Evolutionary conservation across 1,284 basidiomycete species (phyloP).

Genomic region (Ustilago xerochloae): DNA sequence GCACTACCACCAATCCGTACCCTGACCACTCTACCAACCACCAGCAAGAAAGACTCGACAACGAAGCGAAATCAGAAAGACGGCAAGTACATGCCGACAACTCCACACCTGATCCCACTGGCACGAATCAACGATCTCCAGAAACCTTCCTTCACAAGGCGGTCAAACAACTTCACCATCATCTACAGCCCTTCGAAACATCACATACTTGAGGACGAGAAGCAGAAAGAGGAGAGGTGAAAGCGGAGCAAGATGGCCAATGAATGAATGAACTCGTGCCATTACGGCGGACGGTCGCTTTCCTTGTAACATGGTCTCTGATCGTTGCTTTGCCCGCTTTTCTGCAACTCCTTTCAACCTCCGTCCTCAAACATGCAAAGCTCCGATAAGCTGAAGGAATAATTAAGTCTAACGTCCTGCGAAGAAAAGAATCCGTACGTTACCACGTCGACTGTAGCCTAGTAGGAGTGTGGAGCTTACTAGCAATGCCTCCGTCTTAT

Average conservation of each 20-base stretch:
- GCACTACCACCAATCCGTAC: slow-evolving; percentile 8
- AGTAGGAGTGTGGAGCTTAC: neutral
- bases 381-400: neutral
- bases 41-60: slow-evolving; percentile 10
- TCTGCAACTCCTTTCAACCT: no score
- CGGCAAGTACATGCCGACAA: slow-evolving; percentile 29
- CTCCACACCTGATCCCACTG: no score
- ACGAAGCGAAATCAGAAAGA: slow-evolving; percentile 11
- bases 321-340: slow-evolving; percentile 1
- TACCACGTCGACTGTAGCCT: slow-evolving; percentile 16
- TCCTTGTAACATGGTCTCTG: slow-evolving; percentile 47
- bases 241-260: slow-evolving; percentile 34
- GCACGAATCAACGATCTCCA: slow-evolving; percentile 36
- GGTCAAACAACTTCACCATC: slow-evolving; percentile 13
- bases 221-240: neutral
- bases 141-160: slow-evolving; percentile 4
- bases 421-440: slow-evolving; percentile 26
- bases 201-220: slow-evolving; percentile 11
- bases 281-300: slow-evolving; percentile 52
- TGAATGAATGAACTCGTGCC: slow-evolving; percentile 22
- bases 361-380: neutral
- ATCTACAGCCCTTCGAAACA: neutral
- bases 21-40: slow-evolving; percentile 4
- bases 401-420: neutral
- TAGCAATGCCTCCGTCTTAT: slow-evolving; percentile 27